Conservation (phyloP, 1,284 basidiomycete genomes). For the Ganoderma boninense region DNA sequence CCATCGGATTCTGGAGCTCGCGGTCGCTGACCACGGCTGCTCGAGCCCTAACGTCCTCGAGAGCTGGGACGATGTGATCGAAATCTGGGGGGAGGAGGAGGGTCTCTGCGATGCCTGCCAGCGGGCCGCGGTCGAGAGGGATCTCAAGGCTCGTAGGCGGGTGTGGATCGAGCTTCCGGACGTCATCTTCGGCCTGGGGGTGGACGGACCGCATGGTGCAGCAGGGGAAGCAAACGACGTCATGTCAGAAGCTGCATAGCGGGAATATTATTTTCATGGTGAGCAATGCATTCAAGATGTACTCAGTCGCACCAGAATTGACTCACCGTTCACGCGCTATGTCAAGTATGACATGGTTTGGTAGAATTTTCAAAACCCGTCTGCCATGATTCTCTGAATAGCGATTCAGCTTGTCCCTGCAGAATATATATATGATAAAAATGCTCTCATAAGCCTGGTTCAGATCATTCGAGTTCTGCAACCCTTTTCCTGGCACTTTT, state of each 20-base stretch:
- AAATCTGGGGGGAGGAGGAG: not conserved
- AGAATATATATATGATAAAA: no score
- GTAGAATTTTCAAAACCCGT: no score
- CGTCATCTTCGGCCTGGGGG: not conserved
- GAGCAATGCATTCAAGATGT: not conserved
- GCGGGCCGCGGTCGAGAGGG: not conserved
- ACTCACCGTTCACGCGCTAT: no score
- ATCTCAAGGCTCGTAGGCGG: not conserved
- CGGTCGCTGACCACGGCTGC: not conserved
- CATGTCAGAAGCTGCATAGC: not conserved
- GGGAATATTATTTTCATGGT: not conserved
- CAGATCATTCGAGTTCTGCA: not conserved
- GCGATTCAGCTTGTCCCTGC: no score
- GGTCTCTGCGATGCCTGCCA: not conserved
- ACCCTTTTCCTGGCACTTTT: not conserved
- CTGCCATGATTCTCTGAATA: no score
- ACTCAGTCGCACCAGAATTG: no score
- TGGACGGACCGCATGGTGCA: no score
- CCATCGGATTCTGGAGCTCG: not conserved
- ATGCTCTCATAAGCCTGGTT: no score
- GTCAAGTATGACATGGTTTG: no score
- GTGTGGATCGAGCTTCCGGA: not conserved
- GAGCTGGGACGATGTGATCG: not conserved
- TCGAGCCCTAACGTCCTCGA: not conserved
- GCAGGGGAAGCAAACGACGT: not conserved